These are phyloP conservation scores for Salpingoeca rosetta DNA, from an alignment of 78 protist species.

Conservation along the genomic window DNA sequence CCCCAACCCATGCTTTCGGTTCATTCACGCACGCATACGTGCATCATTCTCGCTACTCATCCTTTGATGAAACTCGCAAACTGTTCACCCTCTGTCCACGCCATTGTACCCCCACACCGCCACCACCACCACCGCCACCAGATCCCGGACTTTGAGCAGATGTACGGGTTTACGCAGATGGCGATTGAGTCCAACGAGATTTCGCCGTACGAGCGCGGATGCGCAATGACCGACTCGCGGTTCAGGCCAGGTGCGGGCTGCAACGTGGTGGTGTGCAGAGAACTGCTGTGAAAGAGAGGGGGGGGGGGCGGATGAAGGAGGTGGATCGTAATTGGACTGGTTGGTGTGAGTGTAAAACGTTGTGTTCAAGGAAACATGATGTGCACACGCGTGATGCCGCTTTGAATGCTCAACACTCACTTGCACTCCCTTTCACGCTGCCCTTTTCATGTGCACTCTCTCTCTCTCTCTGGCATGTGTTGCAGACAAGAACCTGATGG, in stretches of 20 bases:
- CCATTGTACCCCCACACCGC: too few species aligned
- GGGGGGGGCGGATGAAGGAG: neutral
- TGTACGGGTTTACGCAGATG: constrained; percentile 25
- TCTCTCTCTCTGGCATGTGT: neutral
- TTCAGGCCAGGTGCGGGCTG: constrained; percentile 11
- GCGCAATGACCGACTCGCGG: constrained; percentile 26
- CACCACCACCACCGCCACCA: too few species aligned
- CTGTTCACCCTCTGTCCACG: too few species aligned
- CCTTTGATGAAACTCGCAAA: too few species aligned
- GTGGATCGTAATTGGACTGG: too few species aligned
- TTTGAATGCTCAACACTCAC: neutral
- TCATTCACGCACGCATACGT: too few species aligned
- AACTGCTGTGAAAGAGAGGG: neutral
- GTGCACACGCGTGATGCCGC: neutral
- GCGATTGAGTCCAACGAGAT: constrained; percentile 21
- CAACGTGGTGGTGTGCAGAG: neutral
- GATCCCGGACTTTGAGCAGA: constrained; percentile 6
- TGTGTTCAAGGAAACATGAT: too few species aligned
- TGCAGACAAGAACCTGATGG: neutral
- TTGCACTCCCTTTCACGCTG: neutral
- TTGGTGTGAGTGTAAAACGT: too few species aligned
- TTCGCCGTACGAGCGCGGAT: neutral
- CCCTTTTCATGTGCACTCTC: neutral
- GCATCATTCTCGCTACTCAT: too few species aligned
- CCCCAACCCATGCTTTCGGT: too few species aligned